phyloP scores from a whole-genome alignment of 164 flowering plant species.

The Pachysandra terminalis region DNA sequence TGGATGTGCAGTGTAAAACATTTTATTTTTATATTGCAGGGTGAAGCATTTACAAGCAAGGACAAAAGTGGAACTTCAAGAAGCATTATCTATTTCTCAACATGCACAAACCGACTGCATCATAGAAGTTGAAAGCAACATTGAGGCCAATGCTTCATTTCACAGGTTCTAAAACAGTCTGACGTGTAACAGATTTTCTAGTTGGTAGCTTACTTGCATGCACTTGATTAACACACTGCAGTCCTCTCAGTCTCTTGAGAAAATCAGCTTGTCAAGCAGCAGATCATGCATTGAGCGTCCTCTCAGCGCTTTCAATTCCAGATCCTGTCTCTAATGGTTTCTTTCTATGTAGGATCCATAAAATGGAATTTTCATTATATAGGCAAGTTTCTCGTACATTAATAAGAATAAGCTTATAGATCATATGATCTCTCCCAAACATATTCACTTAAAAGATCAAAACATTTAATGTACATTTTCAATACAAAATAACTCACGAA shows the following conservation, averaged over 20 bases:
- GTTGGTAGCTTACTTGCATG: not conserved
- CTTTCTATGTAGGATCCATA: constrained; percentile 31
- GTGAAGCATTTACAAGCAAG: constrained; percentile 62
- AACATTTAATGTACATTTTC: not conserved
- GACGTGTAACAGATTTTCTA: not conserved
- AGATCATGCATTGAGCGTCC: constrained; percentile 44
- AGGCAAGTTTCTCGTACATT: constrained; percentile 41
- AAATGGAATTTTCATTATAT: constrained; percentile 55
- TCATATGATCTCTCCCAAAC: not conserved
- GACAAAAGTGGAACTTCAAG: constrained; percentile 66
- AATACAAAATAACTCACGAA: not conserved
- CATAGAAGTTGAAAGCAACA: constrained; percentile 81
- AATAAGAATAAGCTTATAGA: not conserved
- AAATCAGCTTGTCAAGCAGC: constrained; percentile 62
- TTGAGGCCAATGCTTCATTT: constrained; percentile 65
- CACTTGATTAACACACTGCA: not conserved
- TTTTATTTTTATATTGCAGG: constrained; percentile 31
- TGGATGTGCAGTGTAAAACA: constrained; percentile 63
- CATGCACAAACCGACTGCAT: constrained; percentile 50
- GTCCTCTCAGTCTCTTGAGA: constrained; percentile 43
- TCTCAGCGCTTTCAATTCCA: constrained; percentile 35
- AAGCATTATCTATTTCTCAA: constrained; percentile 47
- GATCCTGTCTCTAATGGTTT: constrained; percentile 24
- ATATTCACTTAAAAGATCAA: not conserved
- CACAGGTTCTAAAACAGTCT: constrained; percentile 54